These are phyloP conservation scores for Purshia tridentata DNA, from an alignment of 306 rosid genomes.

Conservation along the genomic window DNA sequence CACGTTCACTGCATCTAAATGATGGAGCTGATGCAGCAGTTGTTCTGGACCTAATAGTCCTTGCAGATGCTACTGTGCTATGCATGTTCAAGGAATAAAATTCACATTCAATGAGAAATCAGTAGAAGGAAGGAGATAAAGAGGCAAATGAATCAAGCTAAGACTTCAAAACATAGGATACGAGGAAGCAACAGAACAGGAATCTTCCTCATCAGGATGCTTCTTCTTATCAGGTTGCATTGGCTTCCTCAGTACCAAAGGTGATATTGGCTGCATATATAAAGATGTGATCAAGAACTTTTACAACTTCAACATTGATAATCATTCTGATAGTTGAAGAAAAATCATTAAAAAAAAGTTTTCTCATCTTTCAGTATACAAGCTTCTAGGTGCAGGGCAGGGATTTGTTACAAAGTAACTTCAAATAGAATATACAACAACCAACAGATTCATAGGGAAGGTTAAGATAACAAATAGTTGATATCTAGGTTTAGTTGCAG, in stretches of 20 bases:
- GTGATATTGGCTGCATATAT: slow-evolving; percentile 62
- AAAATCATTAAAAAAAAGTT: neutral
- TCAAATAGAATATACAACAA: neutral
- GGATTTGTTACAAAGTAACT: neutral
- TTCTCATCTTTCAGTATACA: neutral
- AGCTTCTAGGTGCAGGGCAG: neutral
- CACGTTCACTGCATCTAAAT: slow-evolving; percentile 75
- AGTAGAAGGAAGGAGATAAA: neutral
- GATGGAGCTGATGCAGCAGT: slow-evolving; percentile 75
- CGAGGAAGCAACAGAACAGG: slow-evolving; percentile 80
- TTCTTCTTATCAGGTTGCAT: slow-evolving; percentile 79
- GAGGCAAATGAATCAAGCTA: slow-evolving; percentile 2
- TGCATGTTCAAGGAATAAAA: slow-evolving; percentile 45
- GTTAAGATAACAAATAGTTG: neutral
- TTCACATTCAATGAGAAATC: slow-evolving; percentile 26
- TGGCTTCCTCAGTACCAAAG: slow-evolving; percentile 56
- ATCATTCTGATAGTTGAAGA: neutral
- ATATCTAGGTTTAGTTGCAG: slow-evolving; percentile 2
- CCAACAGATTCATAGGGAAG: neutral
- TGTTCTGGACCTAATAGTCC: slow-evolving; percentile 47
- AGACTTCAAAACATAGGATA: slow-evolving; percentile 52
- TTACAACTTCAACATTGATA: neutral
- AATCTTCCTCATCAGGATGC: slow-evolving; percentile 88
- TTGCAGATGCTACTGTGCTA: slow-evolving; percentile 54
- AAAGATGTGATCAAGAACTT: slow-evolving; percentile 10